phyloP scores from a whole-genome alignment of 768 basidiomycete genomes.

The Suillus bovinus region DNA sequence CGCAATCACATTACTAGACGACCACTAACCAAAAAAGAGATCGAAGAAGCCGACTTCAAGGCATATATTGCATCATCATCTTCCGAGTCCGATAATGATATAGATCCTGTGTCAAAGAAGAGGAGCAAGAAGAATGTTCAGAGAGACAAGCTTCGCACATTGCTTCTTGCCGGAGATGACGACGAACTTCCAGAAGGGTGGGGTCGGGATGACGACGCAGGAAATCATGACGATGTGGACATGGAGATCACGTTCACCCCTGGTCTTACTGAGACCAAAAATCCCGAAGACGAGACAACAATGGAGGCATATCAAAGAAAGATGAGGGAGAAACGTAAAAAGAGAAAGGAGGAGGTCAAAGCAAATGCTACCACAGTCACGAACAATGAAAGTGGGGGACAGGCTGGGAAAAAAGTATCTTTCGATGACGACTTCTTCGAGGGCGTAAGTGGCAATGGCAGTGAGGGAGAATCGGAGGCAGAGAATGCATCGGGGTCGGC shows the following conservation, averaged over 20 bases:
- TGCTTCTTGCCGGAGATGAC: conserved; percentile 68
- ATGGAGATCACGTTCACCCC: conserved; percentile 97
- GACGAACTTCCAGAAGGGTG: conserved; percentile 84
- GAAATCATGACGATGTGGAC: conserved; percentile 52
- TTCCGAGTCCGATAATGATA: conserved; percentile 47
- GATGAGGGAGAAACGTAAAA: conserved; percentile 85
- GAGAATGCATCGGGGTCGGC: conserved; percentile 25
- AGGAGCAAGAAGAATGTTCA: conserved; percentile 43
- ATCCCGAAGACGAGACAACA: conserved; percentile 75
- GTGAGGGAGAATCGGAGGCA: conserved; percentile 30
- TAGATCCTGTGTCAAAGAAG: conserved; percentile 13
- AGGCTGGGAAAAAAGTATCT: conserved; percentile 15
- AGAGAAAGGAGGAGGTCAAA: conserved; percentile 68
- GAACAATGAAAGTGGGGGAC: conserved; percentile 26
- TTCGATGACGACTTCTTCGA: conserved; percentile 80
- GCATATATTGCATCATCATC: conserved; percentile 74
- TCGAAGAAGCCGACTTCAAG: conserved; percentile 89
- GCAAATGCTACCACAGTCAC: conserved; percentile 31
- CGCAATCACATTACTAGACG: conserved; percentile 80
- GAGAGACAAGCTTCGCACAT: conserved; percentile 71
- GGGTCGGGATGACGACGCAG: conserved; percentile 47
- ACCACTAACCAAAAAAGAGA: conserved; percentile 75
- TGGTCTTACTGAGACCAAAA: conserved; percentile 61
- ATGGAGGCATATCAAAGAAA: conserved; percentile 88
- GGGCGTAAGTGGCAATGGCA: conserved; percentile 39